These are phyloP conservation scores for Suhomyces prunicola DNA, from an alignment of 805 yeast species.

Conservation along the genomic window DNA sequence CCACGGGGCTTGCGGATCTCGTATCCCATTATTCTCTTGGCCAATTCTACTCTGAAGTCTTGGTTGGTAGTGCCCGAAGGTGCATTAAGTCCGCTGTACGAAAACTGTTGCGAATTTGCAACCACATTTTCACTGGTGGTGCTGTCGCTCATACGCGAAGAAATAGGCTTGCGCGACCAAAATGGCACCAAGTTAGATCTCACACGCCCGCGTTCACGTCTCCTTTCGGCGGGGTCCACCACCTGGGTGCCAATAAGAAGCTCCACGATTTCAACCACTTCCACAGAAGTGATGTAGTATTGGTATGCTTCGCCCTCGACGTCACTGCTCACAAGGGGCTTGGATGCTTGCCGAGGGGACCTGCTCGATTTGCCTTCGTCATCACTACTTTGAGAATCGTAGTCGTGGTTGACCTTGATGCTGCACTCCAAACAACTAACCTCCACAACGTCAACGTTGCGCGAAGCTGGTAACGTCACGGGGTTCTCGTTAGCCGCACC, in stretches of 20 bases:
- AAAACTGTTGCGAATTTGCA: constrained; percentile 3
- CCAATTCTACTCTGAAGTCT: constrained; percentile 50
- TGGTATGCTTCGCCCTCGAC: constrained; percentile 26
- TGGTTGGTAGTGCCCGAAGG: constrained; percentile 19
- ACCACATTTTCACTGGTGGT: not conserved
- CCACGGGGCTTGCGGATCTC: constrained; percentile 63
- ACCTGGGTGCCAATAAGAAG: constrained; percentile 50
- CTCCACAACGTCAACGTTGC: constrained; percentile 47
- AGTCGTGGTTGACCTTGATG: constrained; percentile 26
- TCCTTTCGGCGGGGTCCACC: constrained; percentile 47
- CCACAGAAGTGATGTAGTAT: constrained; percentile 62
- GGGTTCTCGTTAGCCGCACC: constrained; percentile 52
- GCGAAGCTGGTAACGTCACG: constrained; percentile 30
- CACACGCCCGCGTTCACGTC: constrained; percentile 64
- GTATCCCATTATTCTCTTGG: constrained; percentile 63
- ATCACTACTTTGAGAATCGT: constrained; percentile 20
- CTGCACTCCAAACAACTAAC: constrained; percentile 57
- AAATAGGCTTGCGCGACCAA: constrained; percentile 60
- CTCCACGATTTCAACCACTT: constrained; percentile 64
- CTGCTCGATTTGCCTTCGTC: constrained; percentile 16
- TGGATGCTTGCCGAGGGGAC: constrained; percentile 1
- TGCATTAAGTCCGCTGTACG: constrained; percentile 1
- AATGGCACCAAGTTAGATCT: constrained; percentile 65
- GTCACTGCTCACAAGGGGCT: constrained; percentile 14
- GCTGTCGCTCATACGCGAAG: constrained; percentile 39